These are phyloP conservation scores for Uronychia binucleata DNA, from an alignment of 73 alveolate genomes.

Conservation along the genomic window DNA sequence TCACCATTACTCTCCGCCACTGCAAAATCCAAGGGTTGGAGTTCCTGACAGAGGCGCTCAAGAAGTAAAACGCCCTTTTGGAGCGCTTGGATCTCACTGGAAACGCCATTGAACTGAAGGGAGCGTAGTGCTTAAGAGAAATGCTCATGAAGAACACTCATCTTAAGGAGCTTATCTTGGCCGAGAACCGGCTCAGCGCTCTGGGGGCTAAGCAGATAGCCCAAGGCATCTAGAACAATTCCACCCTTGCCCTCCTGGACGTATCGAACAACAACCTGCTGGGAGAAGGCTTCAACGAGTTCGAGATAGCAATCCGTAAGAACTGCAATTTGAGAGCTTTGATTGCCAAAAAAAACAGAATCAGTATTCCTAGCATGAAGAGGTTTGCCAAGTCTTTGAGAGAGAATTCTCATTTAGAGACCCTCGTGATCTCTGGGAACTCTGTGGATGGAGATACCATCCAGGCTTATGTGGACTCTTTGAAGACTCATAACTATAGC, in stretches of 20 bases:
- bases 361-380: background rate
- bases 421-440: background rate
- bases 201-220: background rate
- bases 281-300: slow-evolving; percentile 2
- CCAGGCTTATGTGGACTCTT: no score
- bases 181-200: background rate
- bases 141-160: background rate
- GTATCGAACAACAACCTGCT: background rate
- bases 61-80: background rate
- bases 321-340: background rate
- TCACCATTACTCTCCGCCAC: background rate
- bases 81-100: background rate
- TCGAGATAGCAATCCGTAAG: background rate
- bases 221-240: background rate
- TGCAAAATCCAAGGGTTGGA: background rate
- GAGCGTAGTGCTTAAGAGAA: background rate
- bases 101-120: background rate
- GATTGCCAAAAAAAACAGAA: background rate
- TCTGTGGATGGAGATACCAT: background rate
- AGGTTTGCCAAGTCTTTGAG: background rate
- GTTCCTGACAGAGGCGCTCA: background rate
- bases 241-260: background rate
- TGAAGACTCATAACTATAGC: background rate
- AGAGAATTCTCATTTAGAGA: background rate
- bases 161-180: background rate